Base-by-base conservation (phyloP, 2,329 filamentous ascomycete genomes). In the Pseudonectria buxi region DNA sequence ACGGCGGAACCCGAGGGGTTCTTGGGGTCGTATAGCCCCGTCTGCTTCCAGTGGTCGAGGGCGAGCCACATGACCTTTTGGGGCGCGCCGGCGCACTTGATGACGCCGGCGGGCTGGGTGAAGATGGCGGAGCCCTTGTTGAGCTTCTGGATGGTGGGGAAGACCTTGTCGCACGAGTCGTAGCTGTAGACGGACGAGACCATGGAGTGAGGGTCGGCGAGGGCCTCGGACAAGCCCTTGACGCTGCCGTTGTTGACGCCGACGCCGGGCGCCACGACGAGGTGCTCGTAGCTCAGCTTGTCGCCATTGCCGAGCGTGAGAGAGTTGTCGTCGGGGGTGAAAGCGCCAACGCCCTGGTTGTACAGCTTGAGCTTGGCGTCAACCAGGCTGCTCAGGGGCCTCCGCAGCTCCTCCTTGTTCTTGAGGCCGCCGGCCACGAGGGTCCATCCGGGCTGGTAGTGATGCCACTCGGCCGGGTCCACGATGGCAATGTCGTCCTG, bases 381-480 rank as follows among this genome's bases (percentile, higher is more conserved):
- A 7, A 83, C 56, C 32, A 83, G 53, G 31, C 59, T 59, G 4
- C 61, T 48, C 26, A 81, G 52, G 1, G 70, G 71, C 37, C 61
- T 57, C 30, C 69, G 68, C 37, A 83, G 58, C 15, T 79, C 69
- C 43, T 79, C 63, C 51, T 77, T 78, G 30, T 64, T 69, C 57
- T 82, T 82, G 26, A 83, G 64, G 4, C 79, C 79, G 26, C 74
- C 78, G 28, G 78, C 79, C 3, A 83, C 79, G 1, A 83, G 64
- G 2, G 80, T 83, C 78, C 78, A 83, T 35, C 79, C 79, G 1
- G 79, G 77, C 55, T 83, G 79, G 54, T 82, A 83, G 59, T 83
- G 68, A 51, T 83, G 78, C 66, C 69, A 78, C 44, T 61, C 53
- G 1, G 78, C 68, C 0, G 79, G 79, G 44, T 83, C 79, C 28